Base-by-base conservation (phyloP, 2,329 filamentous ascomycete genomes). In the Pseudopithomyces maydicus region DNA sequence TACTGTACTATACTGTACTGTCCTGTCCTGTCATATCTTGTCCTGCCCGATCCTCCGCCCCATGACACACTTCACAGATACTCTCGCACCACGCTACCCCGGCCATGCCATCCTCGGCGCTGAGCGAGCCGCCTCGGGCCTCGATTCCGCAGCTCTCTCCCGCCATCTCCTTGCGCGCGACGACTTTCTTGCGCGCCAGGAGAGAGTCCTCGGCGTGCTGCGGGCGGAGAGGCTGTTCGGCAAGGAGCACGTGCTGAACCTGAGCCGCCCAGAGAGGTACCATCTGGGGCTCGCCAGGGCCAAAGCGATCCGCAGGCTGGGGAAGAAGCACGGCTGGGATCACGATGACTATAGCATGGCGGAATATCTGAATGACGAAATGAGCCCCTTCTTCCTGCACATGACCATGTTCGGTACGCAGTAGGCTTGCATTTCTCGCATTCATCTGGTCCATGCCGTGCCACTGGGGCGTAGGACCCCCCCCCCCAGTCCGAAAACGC, bases 321-420 rank as follows among this genome's bases (percentile, higher is more conserved):
- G 74, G 7, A 74, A 79, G 48, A 74, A 80, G 56, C 72, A 82
- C 65, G 67, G 70, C 39, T 84, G 82, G 82, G 75, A 77, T 57
- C 64, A 74, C 29, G 79, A 81, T n/a, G 82, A 84, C 56, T 79
- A 80, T 55, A 74, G 75, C 47, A 83, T 84, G 78, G 79, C 79
- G 0, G 78, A 79, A 60, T 83, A 84, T 63, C 74, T 84, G 10
- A 78, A 79, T 41, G 82, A 84, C 56, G 82, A 84, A 66, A 81
- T 84, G 59, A 80, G 77, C 36, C 82, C 81, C 3, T 84, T 81
- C 63, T 78, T 80, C 66, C 73, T 85, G 41, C 82, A 84, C 53
- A 75, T 77, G 63, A 73, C 73, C 54, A 84, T 84, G 81, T 84
- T 83, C 59, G 71, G 78, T 64, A 78, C 33, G 36, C 36, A 56